Evolutionary conservation across 2,329 filamentous ascomycete genomes (phyloP).

Genomic region (Aureobasidium mangrovei): DNA sequence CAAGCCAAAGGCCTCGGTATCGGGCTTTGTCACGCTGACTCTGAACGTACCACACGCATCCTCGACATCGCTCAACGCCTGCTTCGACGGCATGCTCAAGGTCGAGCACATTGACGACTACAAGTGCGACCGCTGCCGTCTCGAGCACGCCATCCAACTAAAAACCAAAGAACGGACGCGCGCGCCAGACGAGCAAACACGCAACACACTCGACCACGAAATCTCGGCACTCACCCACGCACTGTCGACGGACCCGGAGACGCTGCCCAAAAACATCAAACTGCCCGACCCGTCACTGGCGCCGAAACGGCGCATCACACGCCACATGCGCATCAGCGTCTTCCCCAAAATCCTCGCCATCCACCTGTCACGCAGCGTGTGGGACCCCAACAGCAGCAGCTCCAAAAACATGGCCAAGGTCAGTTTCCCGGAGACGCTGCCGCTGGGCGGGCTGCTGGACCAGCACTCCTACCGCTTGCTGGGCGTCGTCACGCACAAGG

Average conservation of each 20-base stretch:
- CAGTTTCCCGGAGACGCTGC: conserved; percentile 76
- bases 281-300: conserved; percentile 67
- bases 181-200: conserved; percentile 21
- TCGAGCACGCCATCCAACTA: conserved; percentile 65
- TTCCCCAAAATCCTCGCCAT: conserved; percentile 89
- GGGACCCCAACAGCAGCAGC: conserved; percentile 61
- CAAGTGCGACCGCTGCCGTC: conserved; percentile 83
- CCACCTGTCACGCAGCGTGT: conserved; percentile 89
- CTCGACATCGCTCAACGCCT: conserved; percentile 72
- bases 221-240: conserved; percentile 59
- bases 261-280: conserved; percentile 58
- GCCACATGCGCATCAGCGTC: conserved; percentile 74
- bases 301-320: conserved; percentile 75
- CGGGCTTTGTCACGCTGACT: conserved; percentile 85
- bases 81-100: conserved; percentile 90
- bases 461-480: conserved; percentile 76
- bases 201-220: conserved; percentile 45
- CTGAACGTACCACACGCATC: conserved; percentile 76
- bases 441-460: conserved; percentile 69
- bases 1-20: conserved; percentile 73
- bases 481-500: conserved; percentile 86
- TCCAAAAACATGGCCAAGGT: conserved; percentile 95
- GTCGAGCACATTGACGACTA: conserved; percentile 96
- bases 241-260: conserved; percentile 74
- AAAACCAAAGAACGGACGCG: conserved; percentile 42